A percentile compares a stretch with the other conserved stretches of the same genome.
phyloP scores from a whole-genome alignment of 345 rosid species.

The Physaria fendleri region DNA sequence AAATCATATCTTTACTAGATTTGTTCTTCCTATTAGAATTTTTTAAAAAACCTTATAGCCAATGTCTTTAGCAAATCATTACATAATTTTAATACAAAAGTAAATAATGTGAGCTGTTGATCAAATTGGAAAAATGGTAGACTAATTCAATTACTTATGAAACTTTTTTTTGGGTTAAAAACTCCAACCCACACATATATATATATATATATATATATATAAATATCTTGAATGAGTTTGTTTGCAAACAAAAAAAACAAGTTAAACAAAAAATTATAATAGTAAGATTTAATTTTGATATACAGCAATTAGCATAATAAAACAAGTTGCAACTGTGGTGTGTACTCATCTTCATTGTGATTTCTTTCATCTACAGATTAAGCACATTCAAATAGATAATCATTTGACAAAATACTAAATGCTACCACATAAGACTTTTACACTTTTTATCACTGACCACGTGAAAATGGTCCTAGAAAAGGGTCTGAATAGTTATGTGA shows the following conservation, averaged over 20 bases:
- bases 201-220: background rate
- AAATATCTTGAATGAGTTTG: background rate
- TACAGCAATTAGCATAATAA: conserved; percentile 12
- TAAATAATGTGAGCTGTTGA: background rate
- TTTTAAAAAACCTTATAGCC: too few species aligned
- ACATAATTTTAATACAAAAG: background rate
- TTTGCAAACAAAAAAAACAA: background rate
- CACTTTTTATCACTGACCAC: conserved; percentile 9
- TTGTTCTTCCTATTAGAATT: too few species aligned
- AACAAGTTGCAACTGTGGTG: conserved; percentile 7
- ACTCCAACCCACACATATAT: too few species aligned
- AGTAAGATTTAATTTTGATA: background rate
- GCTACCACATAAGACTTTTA: background rate
- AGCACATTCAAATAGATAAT: background rate
- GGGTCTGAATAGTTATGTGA: conserved; percentile 1
- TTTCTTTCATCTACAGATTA: background rate
- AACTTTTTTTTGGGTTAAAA: too few species aligned
- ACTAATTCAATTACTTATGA: background rate
- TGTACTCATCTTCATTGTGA: background rate
- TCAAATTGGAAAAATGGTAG: background rate
- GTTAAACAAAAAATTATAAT: background rate
- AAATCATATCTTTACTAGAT: background rate
- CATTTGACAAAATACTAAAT: background rate
- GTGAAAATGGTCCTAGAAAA: conserved; percentile 16
- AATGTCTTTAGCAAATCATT: background rate